These are phyloP conservation scores for Russula brevipes DNA, from an alignment of 768 basidiomycete species.

Conservation along the genomic window DNA sequence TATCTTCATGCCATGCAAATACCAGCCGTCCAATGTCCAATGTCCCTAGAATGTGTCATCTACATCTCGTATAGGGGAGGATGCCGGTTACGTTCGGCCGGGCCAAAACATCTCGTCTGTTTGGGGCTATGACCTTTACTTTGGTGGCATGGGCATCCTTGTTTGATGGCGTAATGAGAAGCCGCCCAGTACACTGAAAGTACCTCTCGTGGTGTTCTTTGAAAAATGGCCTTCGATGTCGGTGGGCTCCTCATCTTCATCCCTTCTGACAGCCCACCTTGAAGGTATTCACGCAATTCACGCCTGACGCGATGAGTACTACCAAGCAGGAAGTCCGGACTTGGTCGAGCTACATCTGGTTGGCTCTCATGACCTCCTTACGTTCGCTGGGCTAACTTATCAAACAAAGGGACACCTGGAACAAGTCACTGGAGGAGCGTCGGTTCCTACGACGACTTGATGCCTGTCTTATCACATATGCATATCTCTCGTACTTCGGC, in stretches of 20 bases:
- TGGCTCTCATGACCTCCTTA: neutral
- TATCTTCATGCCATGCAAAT: no score
- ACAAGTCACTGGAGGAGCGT: constrained; percentile 37
- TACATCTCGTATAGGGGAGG: no score
- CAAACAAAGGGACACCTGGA: constrained; percentile 35
- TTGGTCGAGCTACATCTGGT: constrained; percentile 33
- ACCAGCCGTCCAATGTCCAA: no score
- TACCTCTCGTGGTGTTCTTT: neutral
- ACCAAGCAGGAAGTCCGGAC: constrained; percentile 19
- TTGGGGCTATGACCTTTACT: neutral
- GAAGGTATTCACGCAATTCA: neutral
- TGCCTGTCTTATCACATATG: constrained; percentile 36
- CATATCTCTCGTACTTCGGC: constrained; percentile 37
- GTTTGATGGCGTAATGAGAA: neutral
- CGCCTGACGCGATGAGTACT: neutral
- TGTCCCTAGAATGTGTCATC: no score
- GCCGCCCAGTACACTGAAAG: neutral
- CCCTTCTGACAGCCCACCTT: neutral
- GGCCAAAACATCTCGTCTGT: neutral
- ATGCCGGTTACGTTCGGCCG: no score
- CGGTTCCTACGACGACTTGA: constrained; percentile 35
- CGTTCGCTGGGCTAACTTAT: neutral
- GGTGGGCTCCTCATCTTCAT: neutral
- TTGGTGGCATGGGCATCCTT: neutral
- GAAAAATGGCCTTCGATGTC: neutral